Percentiles rank a stretch among this genome's conserved stretches.
Evolutionary conservation across 2,329 filamentous ascomycete species (phyloP).

Genomic region (Neonectria sp.): DNA sequence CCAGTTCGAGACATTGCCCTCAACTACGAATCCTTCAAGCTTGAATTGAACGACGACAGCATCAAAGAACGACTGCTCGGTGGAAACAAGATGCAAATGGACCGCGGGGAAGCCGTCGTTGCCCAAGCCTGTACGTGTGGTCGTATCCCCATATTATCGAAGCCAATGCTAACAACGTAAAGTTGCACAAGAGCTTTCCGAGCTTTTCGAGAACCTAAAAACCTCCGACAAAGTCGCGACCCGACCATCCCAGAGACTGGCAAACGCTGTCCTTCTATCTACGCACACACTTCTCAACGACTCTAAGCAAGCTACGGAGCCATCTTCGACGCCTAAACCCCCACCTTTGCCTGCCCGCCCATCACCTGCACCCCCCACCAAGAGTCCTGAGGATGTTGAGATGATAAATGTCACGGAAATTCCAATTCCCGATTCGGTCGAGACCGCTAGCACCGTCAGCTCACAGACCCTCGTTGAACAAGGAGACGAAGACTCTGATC

Average conservation of each 20-base stretch:
- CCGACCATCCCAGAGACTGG: slow-evolving; percentile 82
- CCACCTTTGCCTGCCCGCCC: slow-evolving; percentile 68
- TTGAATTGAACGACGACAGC: slow-evolving; percentile 75
- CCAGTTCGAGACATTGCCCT: slow-evolving; percentile 86
- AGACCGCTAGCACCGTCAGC: slow-evolving; percentile 64
- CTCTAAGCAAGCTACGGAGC: slow-evolving; percentile 47
- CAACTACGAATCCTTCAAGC: slow-evolving; percentile 79
- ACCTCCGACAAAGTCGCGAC: slow-evolving; percentile 74
- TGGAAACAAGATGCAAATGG: slow-evolving; percentile 69
- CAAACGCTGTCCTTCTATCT: slow-evolving; percentile 81
- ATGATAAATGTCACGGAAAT: slow-evolving; percentile 53
- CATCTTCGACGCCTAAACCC: slow-evolving; percentile 48
- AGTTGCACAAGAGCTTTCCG: slow-evolving; percentile 83
- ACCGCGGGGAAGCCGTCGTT: slow-evolving; percentile 71
- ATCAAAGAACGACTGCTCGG: slow-evolving; percentile 81
- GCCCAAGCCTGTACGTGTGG: slow-evolving; percentile 81
- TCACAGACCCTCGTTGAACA: slow-evolving; percentile 68
- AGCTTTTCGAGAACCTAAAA: slow-evolving; percentile 80
- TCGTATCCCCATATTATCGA: neutral
- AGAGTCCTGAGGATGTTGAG: slow-evolving; percentile 51
- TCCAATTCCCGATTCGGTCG: slow-evolving; percentile 48
- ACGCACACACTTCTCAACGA: slow-evolving; percentile 57
- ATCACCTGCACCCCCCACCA: slow-evolving; percentile 55
- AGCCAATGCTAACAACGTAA: slow-evolving; percentile 45
- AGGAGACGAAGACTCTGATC: slow-evolving; percentile 54